Percentiles rank a stretch among this genome's conserved stretches.
Conservation (phyloP, 129 eudicot genomes). For the Artemisia annua region DNA sequence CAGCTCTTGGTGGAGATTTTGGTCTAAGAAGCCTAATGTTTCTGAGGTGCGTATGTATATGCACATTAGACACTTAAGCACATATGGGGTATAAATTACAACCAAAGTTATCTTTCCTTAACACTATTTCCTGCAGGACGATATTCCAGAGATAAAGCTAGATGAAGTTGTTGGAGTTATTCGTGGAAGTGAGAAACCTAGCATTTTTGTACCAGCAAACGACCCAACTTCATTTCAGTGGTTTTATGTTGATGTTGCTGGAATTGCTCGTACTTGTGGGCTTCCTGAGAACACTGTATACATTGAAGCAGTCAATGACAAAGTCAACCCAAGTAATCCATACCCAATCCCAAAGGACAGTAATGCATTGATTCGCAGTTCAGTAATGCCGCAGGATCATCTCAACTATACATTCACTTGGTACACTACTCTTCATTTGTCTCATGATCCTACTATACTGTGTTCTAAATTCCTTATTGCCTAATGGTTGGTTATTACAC, state of each 20-base stretch:
- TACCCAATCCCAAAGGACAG: conserved; percentile 90
- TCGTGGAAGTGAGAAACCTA: conserved; percentile 94
- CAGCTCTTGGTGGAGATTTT: conserved; percentile 64
- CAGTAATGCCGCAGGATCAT: conserved; percentile 98
- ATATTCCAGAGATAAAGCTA: conserved; percentile 35
- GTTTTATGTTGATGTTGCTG: conserved; percentile 93
- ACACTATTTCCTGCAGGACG: conserved; percentile 34
- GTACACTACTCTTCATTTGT: conserved; percentile 36
- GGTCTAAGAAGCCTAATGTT: conserved; percentile 53
- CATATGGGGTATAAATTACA: not conserved
- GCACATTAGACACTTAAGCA: not conserved
- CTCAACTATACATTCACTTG: conserved; percentile 89
- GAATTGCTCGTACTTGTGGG: conserved; percentile 63
- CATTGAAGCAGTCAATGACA: conserved; percentile 77
- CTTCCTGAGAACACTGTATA: conserved; percentile 76
- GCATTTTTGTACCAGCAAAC: conserved; percentile 88
- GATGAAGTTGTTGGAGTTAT: conserved; percentile 79
- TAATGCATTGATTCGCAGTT: conserved; percentile 63
- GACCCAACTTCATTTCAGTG: conserved; percentile 75
- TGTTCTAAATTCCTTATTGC: not conserved
- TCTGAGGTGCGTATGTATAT: conserved; percentile 11
- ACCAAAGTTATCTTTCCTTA: not conserved
- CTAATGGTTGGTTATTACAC: conserved; percentile 11
- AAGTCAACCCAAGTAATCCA: conserved; percentile 71
- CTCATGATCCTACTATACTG: conserved; percentile 3